Evolutionary conservation across 2,329 filamentous ascomycete genomes (phyloP).

Genomic region (Fusarium citri): DNA sequence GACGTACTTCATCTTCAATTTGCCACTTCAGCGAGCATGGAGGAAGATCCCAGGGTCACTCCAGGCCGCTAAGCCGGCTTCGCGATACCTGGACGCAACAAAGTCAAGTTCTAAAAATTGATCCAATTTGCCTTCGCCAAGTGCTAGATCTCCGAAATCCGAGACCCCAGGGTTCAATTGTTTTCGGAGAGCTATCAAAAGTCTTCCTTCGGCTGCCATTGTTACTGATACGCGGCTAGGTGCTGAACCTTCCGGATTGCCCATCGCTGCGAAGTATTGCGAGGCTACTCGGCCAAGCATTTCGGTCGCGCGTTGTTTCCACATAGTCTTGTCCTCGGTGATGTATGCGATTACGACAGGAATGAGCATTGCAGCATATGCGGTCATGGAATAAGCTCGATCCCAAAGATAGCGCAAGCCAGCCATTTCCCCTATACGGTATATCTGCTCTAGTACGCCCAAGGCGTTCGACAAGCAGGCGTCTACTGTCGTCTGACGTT

Average conservation of each 20-base stretch:
- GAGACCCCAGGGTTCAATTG: neutral
- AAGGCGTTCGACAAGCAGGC: neutral
- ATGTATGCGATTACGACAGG: neutral
- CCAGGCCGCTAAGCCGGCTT: neutral
- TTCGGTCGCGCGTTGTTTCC: neutral
- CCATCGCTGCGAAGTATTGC: neutral
- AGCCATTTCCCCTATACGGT: neutral
- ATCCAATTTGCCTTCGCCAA: too few relatives aligned
- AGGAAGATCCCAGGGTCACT: neutral
- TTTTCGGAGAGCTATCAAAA: neutral
- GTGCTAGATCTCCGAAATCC: too few relatives aligned
- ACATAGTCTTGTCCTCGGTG: neutral
- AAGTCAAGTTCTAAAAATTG: too few relatives aligned
- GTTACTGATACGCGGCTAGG: neutral
- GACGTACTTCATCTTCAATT: neutral
- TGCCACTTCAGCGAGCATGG: neutral
- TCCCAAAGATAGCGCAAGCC: constrained; percentile 10
- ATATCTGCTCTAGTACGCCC: neutral
- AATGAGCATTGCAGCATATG: constrained; percentile 1
- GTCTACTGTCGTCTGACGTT: neutral
- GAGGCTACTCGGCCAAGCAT: neutral
- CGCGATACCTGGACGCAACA: neutral
- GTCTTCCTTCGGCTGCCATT: neutral
- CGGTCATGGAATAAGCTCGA: neutral
- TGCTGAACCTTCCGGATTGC: neutral